Conservation (phyloP, 495 filamentous ascomycete genomes). For the Talaromyces thailandensis region DNA sequence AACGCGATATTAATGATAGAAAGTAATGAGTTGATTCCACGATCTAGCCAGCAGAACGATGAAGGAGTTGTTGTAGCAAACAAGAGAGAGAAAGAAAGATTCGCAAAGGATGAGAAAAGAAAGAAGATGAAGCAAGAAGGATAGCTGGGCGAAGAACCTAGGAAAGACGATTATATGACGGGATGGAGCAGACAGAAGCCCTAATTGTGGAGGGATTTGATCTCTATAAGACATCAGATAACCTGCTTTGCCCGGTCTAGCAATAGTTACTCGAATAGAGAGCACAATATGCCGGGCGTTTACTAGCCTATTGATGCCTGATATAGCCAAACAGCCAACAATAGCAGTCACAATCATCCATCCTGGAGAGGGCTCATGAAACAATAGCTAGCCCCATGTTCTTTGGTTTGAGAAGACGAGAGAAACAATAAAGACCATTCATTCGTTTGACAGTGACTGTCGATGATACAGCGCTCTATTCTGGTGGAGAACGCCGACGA, state of each 20-base stretch:
- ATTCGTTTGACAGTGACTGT: not conserved
- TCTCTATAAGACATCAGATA: not conserved
- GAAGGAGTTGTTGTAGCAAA: conserved; percentile 10
- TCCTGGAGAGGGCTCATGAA: conserved; percentile 1
- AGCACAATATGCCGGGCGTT: not conserved
- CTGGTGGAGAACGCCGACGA: not conserved
- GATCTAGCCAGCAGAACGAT: conserved; percentile 29
- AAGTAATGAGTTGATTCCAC: conserved; percentile 4
- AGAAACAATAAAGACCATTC: conserved; percentile 6
- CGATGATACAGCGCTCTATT: not conserved
- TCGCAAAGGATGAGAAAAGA: conserved; percentile 6
- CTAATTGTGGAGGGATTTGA: not conserved
- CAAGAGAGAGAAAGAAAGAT: conserved; percentile 3
- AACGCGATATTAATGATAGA: not conserved
- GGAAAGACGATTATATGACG: conserved; percentile 9
- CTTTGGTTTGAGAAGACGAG: not conserved
- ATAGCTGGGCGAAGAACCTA: conserved; percentile 2
- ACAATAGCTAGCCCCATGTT: conserved; percentile 2
- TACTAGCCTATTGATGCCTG: not conserved
- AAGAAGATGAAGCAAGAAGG: conserved; percentile 13
- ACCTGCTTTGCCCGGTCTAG: not conserved
- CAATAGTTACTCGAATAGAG: not conserved
- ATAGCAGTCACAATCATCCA: not conserved
- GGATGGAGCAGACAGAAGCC: conserved; percentile 2
- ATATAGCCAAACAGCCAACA: not conserved